These are phyloP conservation scores for Trichoderma koningiopsis DNA, from an alignment of 2,329 filamentous ascomycete genomes.

Conservation along the genomic window DNA sequence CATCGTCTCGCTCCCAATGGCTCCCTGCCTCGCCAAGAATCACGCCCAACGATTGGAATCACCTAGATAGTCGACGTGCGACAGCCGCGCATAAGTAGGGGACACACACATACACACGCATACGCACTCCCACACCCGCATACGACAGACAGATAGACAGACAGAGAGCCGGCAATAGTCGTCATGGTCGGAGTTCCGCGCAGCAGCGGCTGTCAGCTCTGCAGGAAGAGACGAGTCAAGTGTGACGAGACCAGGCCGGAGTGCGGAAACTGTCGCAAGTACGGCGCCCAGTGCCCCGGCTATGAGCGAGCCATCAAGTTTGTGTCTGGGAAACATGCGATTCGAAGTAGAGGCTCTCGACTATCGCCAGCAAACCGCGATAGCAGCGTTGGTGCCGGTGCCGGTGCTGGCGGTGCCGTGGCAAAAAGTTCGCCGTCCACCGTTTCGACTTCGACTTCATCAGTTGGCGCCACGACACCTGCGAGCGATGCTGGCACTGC, in stretches of 20 bases:
- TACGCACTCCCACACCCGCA: neutral
- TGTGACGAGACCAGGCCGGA: constrained; percentile 49
- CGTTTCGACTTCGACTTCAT: neutral
- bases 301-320: constrained; percentile 45
- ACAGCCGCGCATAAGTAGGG: neutral
- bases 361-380: neutral
- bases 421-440: constrained; percentile 32
- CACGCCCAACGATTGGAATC: constrained; percentile 6
- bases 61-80: constrained; percentile 6
- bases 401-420: constrained; percentile 27
- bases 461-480: neutral
- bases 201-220: constrained; percentile 44
- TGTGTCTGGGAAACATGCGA: constrained; percentile 43
- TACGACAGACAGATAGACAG: neutral
- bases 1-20: neutral
- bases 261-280: constrained; percentile 45
- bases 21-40: constrained; percentile 12
- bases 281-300: constrained; percentile 44
- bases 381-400: constrained; percentile 6
- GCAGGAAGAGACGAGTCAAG: constrained; percentile 46
- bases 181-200: constrained; percentile 44
- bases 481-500: neutral
- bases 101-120: neutral
- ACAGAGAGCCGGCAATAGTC: neutral
- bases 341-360: constrained; percentile 36